Base-by-base conservation (phyloP, 352 stramenopile genomes). In the Pythium utonaiense region DNA sequence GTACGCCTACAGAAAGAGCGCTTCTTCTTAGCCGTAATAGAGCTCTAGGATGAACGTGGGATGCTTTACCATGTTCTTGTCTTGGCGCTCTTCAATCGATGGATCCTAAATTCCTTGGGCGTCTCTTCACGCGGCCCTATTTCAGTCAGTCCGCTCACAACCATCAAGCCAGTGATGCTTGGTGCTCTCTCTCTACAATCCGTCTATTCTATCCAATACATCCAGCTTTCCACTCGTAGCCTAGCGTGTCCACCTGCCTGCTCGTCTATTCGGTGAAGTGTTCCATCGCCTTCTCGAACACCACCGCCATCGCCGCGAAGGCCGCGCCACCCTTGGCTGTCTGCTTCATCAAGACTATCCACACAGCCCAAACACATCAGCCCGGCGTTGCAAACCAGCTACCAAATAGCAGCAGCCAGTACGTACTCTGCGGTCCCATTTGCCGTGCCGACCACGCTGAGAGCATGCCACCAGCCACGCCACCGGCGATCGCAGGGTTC, bases 201-300 rank as follows among this genome's bases (percentile, higher is more conserved):
- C 40, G 28, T 56, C 27, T 56, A 56, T 44, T 44, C 22, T 48
- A 41, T 56, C 33, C 31, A 53, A 49, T 45, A 41, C 40, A 47
- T 47, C 19, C n/a, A 10, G 28, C 9, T 19, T 14, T 41, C 16
- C 34, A 17, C 12, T 41, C 34, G 34, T 41, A 14, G 12, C 6
- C 34, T 41, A 7, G 12, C 34, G 34, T 70, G 13, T 53, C 12
- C 34, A 30, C 38, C 19, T 48, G 10, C 16, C 9, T 4, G 3
- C 5, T 33, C 17, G 31, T n/a, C n/a, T n/a, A 60, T 21, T 58
- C 53, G 27, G 67, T 78, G 12, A 91, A 69, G 53, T 82, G 66
- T 64, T 93, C 83, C 28, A 90, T 83, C 28, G 73, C 79, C 61
- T 90, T 93, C 54, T 95, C 86, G 70, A 95, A 93, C 24, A 93